Percentiles rank a stretch among this genome's conserved stretches.
These are phyloP conservation scores for Gossypioides kirkii DNA, from an alignment of 345 rosid genomes.

Conservation along the genomic window DNA sequence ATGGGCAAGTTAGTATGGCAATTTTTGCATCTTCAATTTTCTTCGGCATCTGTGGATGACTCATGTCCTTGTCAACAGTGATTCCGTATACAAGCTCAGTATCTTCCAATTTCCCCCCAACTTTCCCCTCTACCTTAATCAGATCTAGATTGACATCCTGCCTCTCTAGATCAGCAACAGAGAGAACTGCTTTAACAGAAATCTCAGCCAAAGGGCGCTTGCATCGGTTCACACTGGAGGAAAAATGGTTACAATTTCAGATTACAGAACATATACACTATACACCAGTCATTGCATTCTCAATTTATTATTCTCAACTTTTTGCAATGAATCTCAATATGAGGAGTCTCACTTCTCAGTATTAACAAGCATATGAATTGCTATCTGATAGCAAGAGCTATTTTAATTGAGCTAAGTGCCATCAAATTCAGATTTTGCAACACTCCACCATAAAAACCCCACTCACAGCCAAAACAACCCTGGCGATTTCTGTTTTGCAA, in stretches of 20 bases:
- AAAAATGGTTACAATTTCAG: conserved; percentile 2
- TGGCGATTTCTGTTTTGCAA: background rate
- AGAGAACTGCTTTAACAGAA: conserved; percentile 89
- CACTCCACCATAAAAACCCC: background rate
- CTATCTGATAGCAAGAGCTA: background rate
- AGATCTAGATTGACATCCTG: conserved; percentile 88
- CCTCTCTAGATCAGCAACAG: conserved; percentile 95
- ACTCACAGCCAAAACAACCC: background rate
- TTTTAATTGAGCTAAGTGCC: background rate
- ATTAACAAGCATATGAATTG: background rate
- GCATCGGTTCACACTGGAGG: conserved; percentile 84
- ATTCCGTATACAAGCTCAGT: conserved; percentile 87
- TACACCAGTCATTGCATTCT: background rate
- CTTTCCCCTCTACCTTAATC: conserved; percentile 94
- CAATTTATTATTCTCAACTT: background rate
- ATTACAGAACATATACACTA: background rate
- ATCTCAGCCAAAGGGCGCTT: conserved; percentile 90
- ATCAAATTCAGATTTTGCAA: background rate
- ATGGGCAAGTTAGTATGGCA: conserved; percentile 92
- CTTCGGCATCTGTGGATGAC: conserved; percentile 99
- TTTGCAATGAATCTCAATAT: background rate
- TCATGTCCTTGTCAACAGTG: conserved; percentile 86
- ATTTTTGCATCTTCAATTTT: conserved; percentile 78
- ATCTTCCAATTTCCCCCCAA: conserved; percentile 87
- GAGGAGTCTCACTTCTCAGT: background rate